Conservation (phyloP, 805 yeast genomes). For the Candida suzukii region DNA sequence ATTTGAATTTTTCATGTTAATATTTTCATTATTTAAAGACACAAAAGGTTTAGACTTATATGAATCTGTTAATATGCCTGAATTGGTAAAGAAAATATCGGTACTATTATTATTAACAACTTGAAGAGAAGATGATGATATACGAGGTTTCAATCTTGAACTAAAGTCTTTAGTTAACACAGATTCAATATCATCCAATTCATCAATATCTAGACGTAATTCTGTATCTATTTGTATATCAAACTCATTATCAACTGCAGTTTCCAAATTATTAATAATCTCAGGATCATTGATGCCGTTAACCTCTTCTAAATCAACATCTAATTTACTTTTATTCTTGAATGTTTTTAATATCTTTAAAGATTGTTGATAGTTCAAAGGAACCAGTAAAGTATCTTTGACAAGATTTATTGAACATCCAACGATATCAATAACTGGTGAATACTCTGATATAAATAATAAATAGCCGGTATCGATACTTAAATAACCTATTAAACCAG, state of each 20-base stretch:
- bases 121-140: not conserved
- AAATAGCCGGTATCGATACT: constrained; percentile 11
- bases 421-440: constrained; percentile 1
- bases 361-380: constrained; percentile 8
- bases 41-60: constrained; percentile 12
- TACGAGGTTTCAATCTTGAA: too few species aligned
- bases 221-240: constrained; percentile 5
- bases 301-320: not conserved
- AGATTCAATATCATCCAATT: constrained; percentile 6
- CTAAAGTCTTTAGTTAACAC: constrained; percentile 1
- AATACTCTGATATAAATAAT: constrained; percentile 10
- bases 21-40: constrained; percentile 10
- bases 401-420: constrained; percentile 7
- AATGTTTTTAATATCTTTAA: constrained; percentile 2
- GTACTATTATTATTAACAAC: not conserved
- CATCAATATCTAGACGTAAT: constrained; percentile 2
- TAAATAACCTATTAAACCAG: constrained; percentile 9
- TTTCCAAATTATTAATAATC: constrained; percentile 2
- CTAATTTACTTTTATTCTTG: not conserved
- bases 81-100: constrained; percentile 10
- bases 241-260: constrained; percentile 1
- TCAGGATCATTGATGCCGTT: not conserved
- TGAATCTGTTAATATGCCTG: constrained; percentile 15
- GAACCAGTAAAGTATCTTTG: constrained; percentile 12
- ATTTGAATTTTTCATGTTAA: not conserved